Evolutionary conservation across 352 stramenopile genomes (phyloP).

Genomic region (Phytophthora hibernalis): DNA sequence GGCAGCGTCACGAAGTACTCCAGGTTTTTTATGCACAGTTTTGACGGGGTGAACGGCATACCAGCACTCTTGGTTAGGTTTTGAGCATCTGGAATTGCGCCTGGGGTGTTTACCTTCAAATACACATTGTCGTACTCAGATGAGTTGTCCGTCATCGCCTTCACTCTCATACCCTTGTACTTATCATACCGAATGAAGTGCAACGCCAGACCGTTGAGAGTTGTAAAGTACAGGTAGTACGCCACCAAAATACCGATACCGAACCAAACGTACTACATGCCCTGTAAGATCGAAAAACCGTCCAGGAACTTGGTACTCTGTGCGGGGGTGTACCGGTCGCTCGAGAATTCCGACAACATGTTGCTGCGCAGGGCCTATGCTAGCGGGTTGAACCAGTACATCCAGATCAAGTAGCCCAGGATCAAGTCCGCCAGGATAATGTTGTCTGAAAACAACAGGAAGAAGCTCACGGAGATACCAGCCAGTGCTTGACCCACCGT

Average conservation of each 20-base stretch:
- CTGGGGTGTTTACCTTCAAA: constrained; percentile 42
- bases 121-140: constrained; percentile 39
- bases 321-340: constrained; percentile 40
- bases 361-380: constrained; percentile 62
- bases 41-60: constrained; percentile 48
- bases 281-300: constrained; percentile 51
- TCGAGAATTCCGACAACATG: constrained; percentile 71
- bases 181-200: constrained; percentile 61
- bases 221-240: constrained; percentile 62
- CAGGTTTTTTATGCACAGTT: constrained; percentile 55
- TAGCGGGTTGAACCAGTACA: constrained; percentile 80
- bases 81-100: not conserved
- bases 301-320: constrained; percentile 33
- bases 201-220: constrained; percentile 47
- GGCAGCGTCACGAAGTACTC: constrained; percentile 63
- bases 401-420: constrained; percentile 79
- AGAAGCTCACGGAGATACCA: constrained; percentile 66
- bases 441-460: constrained; percentile 81
- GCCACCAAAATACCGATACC: constrained; percentile 41
- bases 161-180: constrained; percentile 47
- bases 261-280: constrained; percentile 52
- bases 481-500: constrained; percentile 60
- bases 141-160: constrained; percentile 40
- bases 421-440: constrained; percentile 78
- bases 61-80: constrained; percentile 1